Evolutionary conservation across 331 rosid species (phyloP), one percentile per base, ranked within the genome.

Genomic region (Quercus phellos): DNA sequence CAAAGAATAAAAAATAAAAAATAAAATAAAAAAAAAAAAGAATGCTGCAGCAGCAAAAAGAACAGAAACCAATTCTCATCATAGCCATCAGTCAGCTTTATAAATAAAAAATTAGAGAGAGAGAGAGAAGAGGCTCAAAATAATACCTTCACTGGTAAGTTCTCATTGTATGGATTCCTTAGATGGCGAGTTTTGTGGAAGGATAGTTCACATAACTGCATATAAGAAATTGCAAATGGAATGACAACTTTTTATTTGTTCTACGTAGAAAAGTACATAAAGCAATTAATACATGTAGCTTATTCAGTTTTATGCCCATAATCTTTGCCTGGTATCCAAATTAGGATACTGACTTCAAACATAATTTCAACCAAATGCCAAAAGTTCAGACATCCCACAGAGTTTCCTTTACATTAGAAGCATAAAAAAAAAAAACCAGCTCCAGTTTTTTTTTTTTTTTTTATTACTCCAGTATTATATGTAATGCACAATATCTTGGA

Each of bases 111-210:
- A 76, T 42, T 35, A 64, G 75, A 72, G 79, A 63, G 11, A 38
- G 0, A 22, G 24, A 22, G 24, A 22, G 24, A 22, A 22, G 46
- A 38, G 46, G 85, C 35, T 34, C 55, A 72, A 79, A 81, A 77
- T 59, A 70, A 58, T 91, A 95, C 99, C 99, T 95, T 95, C 56
- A 95, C 99, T 26, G 99, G 99, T 84, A 95, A 88, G 88, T 95
- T 95, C 85, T 95, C 99, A 80, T 95, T 95, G 87, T 87, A 95
- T 14, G 99, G 99, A 79, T 95, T 95, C 91, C 97, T 90, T 82
- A 95, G 85, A 81, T 93, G 97, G 32, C 99, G 99, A 14, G 99
- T 95, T 87, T 95, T 95, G 89, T 95, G 98, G 84, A 95, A 95
- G 78, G 99, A 91, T 30, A 95, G 84, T 80, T 95, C 99, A 82